Percentiles rank a stretch among this genome's conserved stretches.
Conservation (phyloP, 179 eudicot genomes). For the Heliamphora pulchella region DNA sequence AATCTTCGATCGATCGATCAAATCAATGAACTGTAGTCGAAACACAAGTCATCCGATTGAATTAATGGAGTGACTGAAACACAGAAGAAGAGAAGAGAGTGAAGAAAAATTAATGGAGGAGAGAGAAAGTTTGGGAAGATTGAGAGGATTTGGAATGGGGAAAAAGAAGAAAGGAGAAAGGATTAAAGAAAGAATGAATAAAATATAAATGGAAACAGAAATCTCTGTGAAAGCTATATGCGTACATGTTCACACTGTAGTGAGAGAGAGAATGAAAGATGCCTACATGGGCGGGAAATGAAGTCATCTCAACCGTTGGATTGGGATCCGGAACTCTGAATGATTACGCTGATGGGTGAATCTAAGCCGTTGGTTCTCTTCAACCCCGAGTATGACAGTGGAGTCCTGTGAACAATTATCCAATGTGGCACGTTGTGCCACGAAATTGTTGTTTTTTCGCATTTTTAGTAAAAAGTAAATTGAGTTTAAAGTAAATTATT, state of each 20-base stretch:
- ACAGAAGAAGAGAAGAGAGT: not conserved
- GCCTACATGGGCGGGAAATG: not conserved
- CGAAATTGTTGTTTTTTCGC: too few species aligned
- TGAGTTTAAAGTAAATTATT: too few species aligned
- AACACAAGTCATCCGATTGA: not conserved
- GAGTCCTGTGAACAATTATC: too few species aligned
- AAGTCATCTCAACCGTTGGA: conserved; percentile 14
- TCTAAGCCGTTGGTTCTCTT: not conserved
- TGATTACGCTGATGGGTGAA: not conserved
- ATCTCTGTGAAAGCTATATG: not conserved
- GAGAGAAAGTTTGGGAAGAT: conserved; percentile 1
- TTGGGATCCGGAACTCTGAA: not conserved
- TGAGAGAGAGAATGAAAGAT: not conserved
- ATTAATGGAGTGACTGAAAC: not conserved
- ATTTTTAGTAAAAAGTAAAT: too few species aligned
- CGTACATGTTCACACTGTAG: not conserved
- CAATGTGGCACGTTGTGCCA: too few species aligned
- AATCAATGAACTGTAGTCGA: not conserved
- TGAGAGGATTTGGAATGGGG: not conserved
- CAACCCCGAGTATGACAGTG: not conserved
- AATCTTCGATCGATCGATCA: not conserved
- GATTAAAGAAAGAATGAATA: not conserved
- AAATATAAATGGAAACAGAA: conserved; percentile 8
- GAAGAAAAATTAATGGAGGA: conserved; percentile 1
- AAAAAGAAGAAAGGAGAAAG: not conserved